A percentile compares a stretch with the other conserved stretches of the same genome.
Conservation (phyloP, 176 grass and related monocot species). For the Oryza brachyantha region DNA sequence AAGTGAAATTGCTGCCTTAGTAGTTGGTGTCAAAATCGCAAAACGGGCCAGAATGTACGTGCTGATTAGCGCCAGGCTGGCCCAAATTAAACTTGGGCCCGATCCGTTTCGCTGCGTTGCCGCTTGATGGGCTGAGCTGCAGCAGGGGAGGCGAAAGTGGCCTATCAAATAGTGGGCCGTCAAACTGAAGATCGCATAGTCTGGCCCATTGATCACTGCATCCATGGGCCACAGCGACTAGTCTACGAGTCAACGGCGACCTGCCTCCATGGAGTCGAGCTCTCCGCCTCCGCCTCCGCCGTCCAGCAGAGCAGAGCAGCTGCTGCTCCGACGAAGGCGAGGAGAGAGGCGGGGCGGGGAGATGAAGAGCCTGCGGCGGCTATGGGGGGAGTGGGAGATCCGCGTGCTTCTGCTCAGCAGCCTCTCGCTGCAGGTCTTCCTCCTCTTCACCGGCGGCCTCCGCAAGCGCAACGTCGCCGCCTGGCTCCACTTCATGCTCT, state of each 20-base stretch:
- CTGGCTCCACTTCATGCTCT: background rate
- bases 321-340: too few species aligned
- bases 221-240: background rate
- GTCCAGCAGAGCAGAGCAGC: background rate
- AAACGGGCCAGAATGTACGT: too few species aligned
- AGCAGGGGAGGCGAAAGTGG: background rate
- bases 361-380: background rate
- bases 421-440: background rate
- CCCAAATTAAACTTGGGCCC: background rate
- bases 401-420: background rate
- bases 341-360: background rate
- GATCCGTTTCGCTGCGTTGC: background rate
- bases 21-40: too few species aligned
- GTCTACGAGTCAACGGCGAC: background rate
- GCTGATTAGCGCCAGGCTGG: background rate
- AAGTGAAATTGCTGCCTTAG: too few species aligned
- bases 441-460: background rate
- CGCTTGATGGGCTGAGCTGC: background rate
- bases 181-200: background rate
- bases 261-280: background rate
- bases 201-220: background rate
- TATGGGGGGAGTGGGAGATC: background rate
- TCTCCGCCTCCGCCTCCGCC: background rate
- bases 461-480: background rate
- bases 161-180: background rate